Conservation (phyloP, 108 stramenopile species). For the Parietichytrium sp. region DNA sequence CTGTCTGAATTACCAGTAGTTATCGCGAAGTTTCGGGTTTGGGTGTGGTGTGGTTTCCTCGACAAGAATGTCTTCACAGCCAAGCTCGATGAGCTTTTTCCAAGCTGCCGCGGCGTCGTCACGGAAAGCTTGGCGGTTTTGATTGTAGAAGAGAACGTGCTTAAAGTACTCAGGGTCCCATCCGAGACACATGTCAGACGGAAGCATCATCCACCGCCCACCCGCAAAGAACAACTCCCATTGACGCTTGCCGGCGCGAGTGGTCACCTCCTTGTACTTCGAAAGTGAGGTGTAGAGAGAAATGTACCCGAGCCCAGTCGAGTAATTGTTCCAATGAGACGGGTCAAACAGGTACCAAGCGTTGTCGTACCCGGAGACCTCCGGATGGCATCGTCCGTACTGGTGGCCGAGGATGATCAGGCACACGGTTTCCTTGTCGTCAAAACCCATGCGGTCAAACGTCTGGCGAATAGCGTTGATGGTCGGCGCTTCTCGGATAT, state of each 20-base stretch:
- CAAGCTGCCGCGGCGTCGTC: conserved; percentile 56
- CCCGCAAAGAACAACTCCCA: conserved; percentile 34
- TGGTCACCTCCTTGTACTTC: conserved; percentile 67
- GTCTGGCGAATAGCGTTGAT: conserved; percentile 75
- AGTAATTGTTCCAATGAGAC: conserved; percentile 89
- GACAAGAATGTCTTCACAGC: not conserved
- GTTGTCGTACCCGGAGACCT: conserved; percentile 82
- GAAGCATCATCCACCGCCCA: conserved; percentile 68
- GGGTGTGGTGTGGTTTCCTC: too few relatives aligned
- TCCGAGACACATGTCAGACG: conserved; percentile 79
- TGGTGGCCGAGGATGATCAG: conserved; percentile 86
- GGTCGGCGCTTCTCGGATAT: conserved; percentile 16
- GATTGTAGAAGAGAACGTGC: conserved; percentile 79
- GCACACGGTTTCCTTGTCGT: conserved; percentile 89
- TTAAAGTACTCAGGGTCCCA: conserved; percentile 77
- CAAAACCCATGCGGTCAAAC: conserved; percentile 92
- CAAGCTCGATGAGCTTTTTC: conserved; percentile 55
- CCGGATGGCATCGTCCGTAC: conserved; percentile 86
- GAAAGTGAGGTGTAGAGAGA: conserved; percentile 76
- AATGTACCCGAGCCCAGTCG: not conserved
- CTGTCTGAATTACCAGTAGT: too few relatives aligned
- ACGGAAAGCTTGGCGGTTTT: conserved; percentile 77
- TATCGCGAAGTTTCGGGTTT: too few relatives aligned
- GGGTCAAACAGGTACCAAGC: conserved; percentile 91
- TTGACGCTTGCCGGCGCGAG: conserved; percentile 23